Evolutionary conservation across 2,329 filamentous ascomycete species (phyloP), one percentile per base, ranked within the genome.

Genomic region (Fusarium sp.): DNA sequence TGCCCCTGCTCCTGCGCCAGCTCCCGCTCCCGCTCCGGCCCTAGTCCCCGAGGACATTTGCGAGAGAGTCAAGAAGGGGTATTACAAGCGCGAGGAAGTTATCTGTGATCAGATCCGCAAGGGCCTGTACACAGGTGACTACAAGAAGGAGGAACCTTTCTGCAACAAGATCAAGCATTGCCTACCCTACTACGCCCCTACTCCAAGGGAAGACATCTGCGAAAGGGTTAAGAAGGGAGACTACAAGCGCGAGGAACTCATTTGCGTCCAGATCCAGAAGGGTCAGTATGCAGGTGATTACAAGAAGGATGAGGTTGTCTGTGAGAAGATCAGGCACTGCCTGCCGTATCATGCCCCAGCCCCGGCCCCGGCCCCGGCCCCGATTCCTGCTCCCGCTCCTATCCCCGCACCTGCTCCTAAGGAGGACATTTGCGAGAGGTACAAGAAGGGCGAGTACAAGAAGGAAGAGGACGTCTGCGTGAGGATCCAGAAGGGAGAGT

Each of bases 1-100:
- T 0, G 71, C 56, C 39, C 69, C 68, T 8, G 54, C 56, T 43
- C 69, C 68, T 11, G 54, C 31, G 20, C 71, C 68, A 57, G 59
- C 43, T 48, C 59, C 35, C 39, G 57, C 54, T 2, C 29, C 50
- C 2, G 50, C 22, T 52, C 48, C 48, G 5, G 48, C 22, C 16
- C 48, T 27, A 18, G 22, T 52, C 22, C 43, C 43, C 4, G 43
- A 27, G 16, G 50, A 54, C 10, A 54, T 54, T 31, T 54, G 50
- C 11, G 50, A 54, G 27, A 54, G 9, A 16, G 43, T 48, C 43
- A 48, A 48, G 43, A 48, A 48, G 43, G 43, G 43, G 13, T 48
- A 48, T 16, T 48, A 48, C 22, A 48, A 48, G 43, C 43, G 22
- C 4, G 43, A 24, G 22, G 43, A 48, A 10, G 43, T 48, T 27